Evolutionary conservation across 208 protist genomes (phyloP).

Genomic region (Phytomonas francai): DNA sequence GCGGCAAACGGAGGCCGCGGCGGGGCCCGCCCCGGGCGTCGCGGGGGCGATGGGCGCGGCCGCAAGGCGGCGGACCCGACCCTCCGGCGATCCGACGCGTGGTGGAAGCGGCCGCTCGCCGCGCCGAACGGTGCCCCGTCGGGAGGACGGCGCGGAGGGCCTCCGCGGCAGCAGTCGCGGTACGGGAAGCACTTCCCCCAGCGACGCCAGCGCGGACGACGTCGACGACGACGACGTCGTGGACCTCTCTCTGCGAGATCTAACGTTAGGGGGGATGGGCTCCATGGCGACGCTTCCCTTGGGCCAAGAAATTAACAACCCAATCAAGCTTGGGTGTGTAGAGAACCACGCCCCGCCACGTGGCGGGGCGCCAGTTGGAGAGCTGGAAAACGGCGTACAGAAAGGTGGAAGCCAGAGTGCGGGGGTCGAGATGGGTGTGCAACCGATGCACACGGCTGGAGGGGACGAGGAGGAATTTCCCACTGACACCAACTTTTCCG

Average conservation of each 20-base stretch:
- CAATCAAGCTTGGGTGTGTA: background rate
- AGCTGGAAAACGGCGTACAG: background rate
- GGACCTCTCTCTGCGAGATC: background rate
- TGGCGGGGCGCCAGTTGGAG: background rate
- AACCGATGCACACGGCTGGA: slow-evolving; percentile 10
- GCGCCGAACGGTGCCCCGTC: background rate
- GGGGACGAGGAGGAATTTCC: slow-evolving; percentile 2
- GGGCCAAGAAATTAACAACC: background rate
- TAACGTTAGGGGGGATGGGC: background rate
- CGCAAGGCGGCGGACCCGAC: background rate
- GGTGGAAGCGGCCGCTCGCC: background rate
- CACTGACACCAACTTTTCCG: slow-evolving; percentile 4
- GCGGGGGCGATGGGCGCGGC: background rate
- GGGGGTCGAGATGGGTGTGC: background rate
- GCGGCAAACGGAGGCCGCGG: background rate
- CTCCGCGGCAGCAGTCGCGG: background rate
- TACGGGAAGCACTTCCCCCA: background rate
- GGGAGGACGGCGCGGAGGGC: slow-evolving; percentile 12
- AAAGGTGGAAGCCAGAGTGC: background rate
- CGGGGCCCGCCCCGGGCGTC: background rate
- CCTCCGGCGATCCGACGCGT: background rate
- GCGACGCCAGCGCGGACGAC: slow-evolving; percentile 3
- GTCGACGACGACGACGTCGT: slow-evolving; percentile 8
- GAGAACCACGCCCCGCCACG: background rate
- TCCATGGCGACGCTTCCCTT: background rate